Conservation (phyloP, 768 basidiomycete species). For the Auriscalpium microsporum region DNA sequence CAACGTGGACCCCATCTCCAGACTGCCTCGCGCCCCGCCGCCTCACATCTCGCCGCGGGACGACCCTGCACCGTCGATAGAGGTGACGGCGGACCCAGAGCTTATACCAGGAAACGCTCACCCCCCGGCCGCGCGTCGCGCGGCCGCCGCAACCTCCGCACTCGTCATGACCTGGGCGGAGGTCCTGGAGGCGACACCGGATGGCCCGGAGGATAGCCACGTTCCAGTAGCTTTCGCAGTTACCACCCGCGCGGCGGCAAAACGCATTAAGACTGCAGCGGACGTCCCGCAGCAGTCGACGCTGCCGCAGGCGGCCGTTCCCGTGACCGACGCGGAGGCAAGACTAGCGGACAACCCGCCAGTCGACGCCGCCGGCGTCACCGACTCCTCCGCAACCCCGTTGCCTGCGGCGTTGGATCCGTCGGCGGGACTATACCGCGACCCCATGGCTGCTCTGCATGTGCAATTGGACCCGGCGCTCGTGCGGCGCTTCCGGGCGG, state of each 20-base stretch:
- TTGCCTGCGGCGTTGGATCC: no score
- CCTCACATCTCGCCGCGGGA: background rate
- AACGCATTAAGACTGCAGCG: no score
- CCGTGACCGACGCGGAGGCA: no score
- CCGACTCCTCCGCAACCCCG: no score
- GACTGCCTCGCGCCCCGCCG: conserved; percentile 20
- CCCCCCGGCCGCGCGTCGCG: no score
- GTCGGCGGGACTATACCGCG: no score
- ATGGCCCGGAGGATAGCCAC: background rate
- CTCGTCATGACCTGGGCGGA: background rate
- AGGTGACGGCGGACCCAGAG: background rate
- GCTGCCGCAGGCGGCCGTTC: no score
- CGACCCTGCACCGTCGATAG: background rate
- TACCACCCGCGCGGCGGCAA: background rate
- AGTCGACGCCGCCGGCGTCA: no score
- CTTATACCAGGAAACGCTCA: no score
- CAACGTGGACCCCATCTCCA: conserved; percentile 32
- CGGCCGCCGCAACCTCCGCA: background rate
- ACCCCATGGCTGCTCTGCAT: background rate
- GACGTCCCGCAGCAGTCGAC: no score
- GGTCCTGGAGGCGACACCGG: background rate
- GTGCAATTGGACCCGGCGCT: background rate
- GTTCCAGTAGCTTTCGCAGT: background rate
- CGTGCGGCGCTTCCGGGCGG: background rate
- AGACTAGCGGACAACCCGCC: no score